Evolutionary conservation across 73 alveolate genomes (phyloP), one percentile per base, ranked within the genome.

Genomic region (Paramecium sonneborni): DNA sequence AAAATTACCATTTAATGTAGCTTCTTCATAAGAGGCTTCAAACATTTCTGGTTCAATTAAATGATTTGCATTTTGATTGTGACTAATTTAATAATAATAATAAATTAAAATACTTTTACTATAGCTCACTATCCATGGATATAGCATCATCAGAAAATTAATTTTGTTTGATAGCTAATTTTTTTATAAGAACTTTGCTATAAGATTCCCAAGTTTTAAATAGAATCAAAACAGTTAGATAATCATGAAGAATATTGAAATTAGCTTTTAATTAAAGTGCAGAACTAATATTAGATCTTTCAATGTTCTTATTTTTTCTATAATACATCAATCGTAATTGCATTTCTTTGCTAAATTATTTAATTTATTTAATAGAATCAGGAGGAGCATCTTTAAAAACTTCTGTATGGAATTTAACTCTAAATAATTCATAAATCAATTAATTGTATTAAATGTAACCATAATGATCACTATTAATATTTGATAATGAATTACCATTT

Each of bases 341-440:
- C 86, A 72, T 72, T 35, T 32, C 57, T 79, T 79, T 79, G 15
- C 23, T 79, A 9, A 79, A 79, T 24, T 79, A 44, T 24, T 79
- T 79, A 18, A 79, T 79, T 79, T 30, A 14, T 79, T 79, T 79
- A 15, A 30, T 79, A 7, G 62, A 32, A 14, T 79, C 44, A 15
- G 15, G 24, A 79, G 43, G 9, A 14, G 46, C 90, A 11, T 32
- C 41, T 18, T 79, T 38, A 23, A 79, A 79, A 0, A 79, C 90
- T 6, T 79, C 90, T 21, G 26, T 5, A 30, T 79, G 44, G 67
- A 79, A 79, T 24, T 28, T 34, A 11, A 23, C 41, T 43, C 90
- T 79, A 14, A 79, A 79, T 18, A 79, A 43, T 43, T 79, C 90
- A 79, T 79, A 79, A 11, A 79, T 38, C 44, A 79, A 34, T 44